Percentiles rank a stretch among this genome's conserved stretches.
Evolutionary conservation across 495 filamentous ascomycete species (phyloP).

Genomic region (Jackrogersella multiformis): DNA sequence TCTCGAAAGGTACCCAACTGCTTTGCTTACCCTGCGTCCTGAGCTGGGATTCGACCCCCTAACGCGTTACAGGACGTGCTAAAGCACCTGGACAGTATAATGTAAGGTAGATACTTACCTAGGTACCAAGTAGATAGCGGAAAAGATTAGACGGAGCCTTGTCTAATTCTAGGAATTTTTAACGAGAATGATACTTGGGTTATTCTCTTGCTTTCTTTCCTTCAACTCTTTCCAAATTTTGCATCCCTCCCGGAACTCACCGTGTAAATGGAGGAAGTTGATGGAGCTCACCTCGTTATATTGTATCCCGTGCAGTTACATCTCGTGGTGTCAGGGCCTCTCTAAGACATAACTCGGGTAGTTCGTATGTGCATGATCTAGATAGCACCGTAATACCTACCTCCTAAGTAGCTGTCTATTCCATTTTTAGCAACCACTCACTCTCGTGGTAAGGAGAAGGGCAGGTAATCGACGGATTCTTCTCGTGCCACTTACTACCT

Average conservation of each 20-base stretch:
- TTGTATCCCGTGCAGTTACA: not conserved
- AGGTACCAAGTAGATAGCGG: not conserved
- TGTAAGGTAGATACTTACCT: no score
- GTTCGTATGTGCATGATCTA: slow-evolving; percentile 38
- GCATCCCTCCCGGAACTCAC: slow-evolving; percentile 24
- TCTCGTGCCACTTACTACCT: slow-evolving; percentile 33
- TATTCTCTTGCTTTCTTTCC: not conserved
- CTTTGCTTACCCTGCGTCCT: slow-evolving; percentile 24
- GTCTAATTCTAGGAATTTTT: slow-evolving; percentile 37
- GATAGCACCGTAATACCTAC: slow-evolving; percentile 36
- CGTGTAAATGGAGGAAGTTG: not conserved
- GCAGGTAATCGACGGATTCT: slow-evolving; percentile 24
- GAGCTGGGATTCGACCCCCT: slow-evolving; percentile 8
- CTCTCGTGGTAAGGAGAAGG: slow-evolving; percentile 10
- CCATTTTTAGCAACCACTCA: slow-evolving; percentile 35
- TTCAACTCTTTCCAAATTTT: slow-evolving; percentile 1
- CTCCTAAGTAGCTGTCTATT: slow-evolving; percentile 11
- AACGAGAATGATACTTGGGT: slow-evolving; percentile 25
- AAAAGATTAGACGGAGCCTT: slow-evolving; percentile 22
- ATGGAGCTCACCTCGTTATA: slow-evolving; percentile 2
- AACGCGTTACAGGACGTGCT: slow-evolving; percentile 20
- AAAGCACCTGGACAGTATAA: no score
- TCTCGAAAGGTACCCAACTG: slow-evolving; percentile 17
- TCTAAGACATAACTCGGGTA: slow-evolving; percentile 9
- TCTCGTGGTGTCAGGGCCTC: slow-evolving; percentile 3